Conservation (phyloP, 2,329 filamentous ascomycete species). For the Clonostachys solani region DNA sequence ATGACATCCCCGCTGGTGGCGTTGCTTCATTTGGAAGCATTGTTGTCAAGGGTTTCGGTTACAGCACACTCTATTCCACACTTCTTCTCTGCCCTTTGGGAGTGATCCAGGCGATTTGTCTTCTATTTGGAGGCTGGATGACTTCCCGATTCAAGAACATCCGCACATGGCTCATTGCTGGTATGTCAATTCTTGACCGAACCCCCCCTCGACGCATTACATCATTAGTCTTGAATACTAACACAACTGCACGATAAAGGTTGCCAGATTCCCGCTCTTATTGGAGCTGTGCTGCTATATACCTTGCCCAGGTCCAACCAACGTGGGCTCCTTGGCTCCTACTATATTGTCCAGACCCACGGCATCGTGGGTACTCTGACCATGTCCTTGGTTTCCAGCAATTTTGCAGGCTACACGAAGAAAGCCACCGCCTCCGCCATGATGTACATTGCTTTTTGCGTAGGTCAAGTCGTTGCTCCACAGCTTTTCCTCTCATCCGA, state of each 20-base stretch:
- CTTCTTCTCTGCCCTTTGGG: conserved; percentile 24
- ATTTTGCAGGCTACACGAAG: conserved; percentile 44
- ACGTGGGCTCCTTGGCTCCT: conserved; percentile 9
- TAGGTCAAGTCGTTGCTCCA: neutral
- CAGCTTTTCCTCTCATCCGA: neutral
- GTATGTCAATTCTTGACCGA: conserved; percentile 2
- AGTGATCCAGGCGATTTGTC: conserved; percentile 15
- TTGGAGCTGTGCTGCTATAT: conserved; percentile 11
- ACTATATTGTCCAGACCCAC: conserved; percentile 13
- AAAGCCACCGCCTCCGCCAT: conserved; percentile 44
- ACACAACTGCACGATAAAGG: too few relatives aligned
- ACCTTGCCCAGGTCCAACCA: conserved; percentile 5
- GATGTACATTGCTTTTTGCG: conserved; percentile 38
- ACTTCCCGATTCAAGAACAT: conserved; percentile 12
- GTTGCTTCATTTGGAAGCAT: conserved; percentile 39
- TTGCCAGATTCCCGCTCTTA: too few relatives aligned
- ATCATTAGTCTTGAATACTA: too few relatives aligned
- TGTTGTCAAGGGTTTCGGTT: conserved; percentile 39
- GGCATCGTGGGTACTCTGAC: conserved; percentile 8
- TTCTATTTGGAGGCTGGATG: conserved; percentile 16
- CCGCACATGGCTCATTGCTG: conserved; percentile 3
- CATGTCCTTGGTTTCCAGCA: conserved; percentile 7
- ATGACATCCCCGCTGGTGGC: conserved; percentile 30
- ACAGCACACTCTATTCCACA: conserved; percentile 33
- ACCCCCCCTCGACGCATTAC: conserved; percentile 5